Evolutionary conservation across 768 basidiomycete species (phyloP), one percentile per base, ranked within the genome.

Genomic region (Mrakia gelida): DNA sequence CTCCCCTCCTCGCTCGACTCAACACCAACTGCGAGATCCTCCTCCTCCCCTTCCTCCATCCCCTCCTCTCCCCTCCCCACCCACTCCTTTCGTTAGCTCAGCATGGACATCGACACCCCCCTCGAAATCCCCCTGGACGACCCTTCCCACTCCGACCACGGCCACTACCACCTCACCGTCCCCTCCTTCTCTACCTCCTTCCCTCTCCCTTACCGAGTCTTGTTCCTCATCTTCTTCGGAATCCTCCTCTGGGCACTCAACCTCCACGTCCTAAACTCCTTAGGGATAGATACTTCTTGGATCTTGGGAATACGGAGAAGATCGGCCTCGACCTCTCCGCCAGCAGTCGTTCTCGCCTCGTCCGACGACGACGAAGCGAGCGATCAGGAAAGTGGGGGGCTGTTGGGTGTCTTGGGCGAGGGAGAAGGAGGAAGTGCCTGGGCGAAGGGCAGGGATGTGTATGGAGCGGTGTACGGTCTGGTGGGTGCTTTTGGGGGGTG

Each of bases 221-320:
- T 97, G 77, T 88, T 89, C 80, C 77, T 81, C 52, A 75, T 80
- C 71, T 91, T 92, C 28, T 81, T 93, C 49, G 95, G 93, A 16
- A 88, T 95, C 75, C 86, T 96, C 6, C 91, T 91, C 80, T 99
- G 96, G 95, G 94, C 94, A 0, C 90, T 91, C 49, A 99, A 98
- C 84, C 85, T 98, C 10, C 95, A 98, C 84, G 89, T 92, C 71
- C 89, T 98, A 67, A 87, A 91, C 80, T 80, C 87, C 16, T 86
- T 91, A 23, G 91, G 92, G 30, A 85, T 98, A 59, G 94, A 99
- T 84, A 89, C 89, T 0, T 86, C 88, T 21, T 84, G 87, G 80
- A 90, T 90, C 6, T 87, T 99, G 83, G 92, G 92, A 82, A 85
- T 84, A 16, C 62, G 75, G 80, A 41, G 81, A 26, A 28, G 72